Evolutionary conservation across 495 filamentous ascomycete species (phyloP).

Genomic region (Clavariopsis aquatica): DNA sequence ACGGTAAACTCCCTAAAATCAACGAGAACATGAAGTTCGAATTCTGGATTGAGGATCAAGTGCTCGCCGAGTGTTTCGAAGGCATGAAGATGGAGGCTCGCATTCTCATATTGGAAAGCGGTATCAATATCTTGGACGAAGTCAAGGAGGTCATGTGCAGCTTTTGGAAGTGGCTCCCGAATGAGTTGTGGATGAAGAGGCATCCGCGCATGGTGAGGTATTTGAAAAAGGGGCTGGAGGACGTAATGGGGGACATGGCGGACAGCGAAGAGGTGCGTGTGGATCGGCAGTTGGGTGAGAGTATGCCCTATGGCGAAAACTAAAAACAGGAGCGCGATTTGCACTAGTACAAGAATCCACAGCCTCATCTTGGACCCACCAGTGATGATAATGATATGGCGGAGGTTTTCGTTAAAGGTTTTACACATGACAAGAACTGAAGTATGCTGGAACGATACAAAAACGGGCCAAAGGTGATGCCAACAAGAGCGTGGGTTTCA

Average conservation of each 20-base stretch:
- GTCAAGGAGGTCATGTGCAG: slow-evolving; percentile 40
- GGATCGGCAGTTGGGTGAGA: too few species aligned
- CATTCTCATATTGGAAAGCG: slow-evolving; percentile 52
- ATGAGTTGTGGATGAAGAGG: slow-evolving; percentile 64
- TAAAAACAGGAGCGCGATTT: too few species aligned
- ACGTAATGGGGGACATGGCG: slow-evolving; percentile 27
- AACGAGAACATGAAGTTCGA: slow-evolving; percentile 50
- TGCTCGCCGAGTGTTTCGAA: slow-evolving; percentile 62
- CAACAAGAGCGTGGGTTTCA: too few species aligned
- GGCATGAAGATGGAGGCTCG: slow-evolving; percentile 75
- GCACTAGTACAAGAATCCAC: too few species aligned
- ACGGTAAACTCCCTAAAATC: slow-evolving; percentile 21
- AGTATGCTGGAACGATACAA: too few species aligned
- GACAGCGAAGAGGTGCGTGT: not conserved
- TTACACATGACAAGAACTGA: too few species aligned
- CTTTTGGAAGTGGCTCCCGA: slow-evolving; percentile 53
- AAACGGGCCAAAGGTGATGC: too few species aligned
- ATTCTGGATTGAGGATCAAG: slow-evolving; percentile 67
- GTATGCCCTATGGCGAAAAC: too few species aligned
- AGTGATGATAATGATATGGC: too few species aligned
- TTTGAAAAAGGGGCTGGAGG: slow-evolving; percentile 22
- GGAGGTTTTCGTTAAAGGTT: too few species aligned
- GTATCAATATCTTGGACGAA: slow-evolving; percentile 27
- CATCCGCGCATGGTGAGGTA: slow-evolving; percentile 60
- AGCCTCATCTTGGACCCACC: too few species aligned